Percentiles rank a stretch among this genome's conserved stretches.
phyloP scores from a whole-genome alignment of 495 filamentous ascomycete genomes.

The Trichoderma virens region DNA sequence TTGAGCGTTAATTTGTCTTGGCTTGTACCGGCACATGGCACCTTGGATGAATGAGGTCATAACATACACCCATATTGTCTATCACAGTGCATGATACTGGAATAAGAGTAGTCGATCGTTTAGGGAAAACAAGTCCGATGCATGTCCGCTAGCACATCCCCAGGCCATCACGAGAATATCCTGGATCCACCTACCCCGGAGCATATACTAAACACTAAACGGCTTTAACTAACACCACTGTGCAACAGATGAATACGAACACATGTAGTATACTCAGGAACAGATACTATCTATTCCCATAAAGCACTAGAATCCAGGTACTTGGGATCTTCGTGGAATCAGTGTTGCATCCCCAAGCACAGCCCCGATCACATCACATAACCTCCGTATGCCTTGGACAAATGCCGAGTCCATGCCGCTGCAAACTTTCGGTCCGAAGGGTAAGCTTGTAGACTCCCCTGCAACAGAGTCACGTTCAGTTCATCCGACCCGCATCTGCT shows the following conservation, averaged over 20 bases:
- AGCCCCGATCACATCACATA: no score
- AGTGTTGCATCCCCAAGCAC: no score
- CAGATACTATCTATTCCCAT: no score
- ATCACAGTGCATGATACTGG: neutral
- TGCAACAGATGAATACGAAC: no score
- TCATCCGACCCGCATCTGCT: neutral
- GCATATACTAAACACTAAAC: no score
- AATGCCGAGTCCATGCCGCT: no score
- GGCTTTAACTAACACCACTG: no score
- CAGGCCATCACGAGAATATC: neutral
- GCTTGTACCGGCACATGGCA: neutral
- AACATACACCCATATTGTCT: neutral
- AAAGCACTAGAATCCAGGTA: no score
- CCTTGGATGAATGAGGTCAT: neutral
- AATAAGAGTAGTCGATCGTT: neutral
- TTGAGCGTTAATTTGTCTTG: neutral
- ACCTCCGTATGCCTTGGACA: no score
- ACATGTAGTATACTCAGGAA: no score
- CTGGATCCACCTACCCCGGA: neutral
- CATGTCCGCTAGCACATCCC: neutral
- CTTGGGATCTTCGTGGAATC: no score
- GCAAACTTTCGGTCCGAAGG: no score
- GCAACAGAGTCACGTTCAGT: neutral
- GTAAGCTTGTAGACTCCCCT: neutral
- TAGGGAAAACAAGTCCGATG: neutral